phyloP scores from a whole-genome alignment of 495 filamentous ascomycete genomes.

The Aspergillus ostianus region DNA sequence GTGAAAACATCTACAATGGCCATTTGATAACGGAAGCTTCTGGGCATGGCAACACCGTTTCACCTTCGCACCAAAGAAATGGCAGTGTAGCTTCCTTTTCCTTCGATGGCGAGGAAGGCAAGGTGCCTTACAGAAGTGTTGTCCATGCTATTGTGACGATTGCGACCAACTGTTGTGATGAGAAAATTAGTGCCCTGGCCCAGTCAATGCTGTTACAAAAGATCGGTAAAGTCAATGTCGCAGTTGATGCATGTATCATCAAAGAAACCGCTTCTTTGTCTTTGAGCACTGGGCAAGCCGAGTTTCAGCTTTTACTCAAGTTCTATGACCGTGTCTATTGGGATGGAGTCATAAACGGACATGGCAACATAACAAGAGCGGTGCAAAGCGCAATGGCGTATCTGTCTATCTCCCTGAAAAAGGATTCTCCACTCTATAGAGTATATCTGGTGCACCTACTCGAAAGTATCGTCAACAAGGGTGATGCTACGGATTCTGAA shows the following conservation, averaged over 20 bases:
- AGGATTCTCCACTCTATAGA: slow-evolving; percentile 67
- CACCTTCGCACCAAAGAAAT: slow-evolving; percentile 50
- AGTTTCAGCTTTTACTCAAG: slow-evolving; percentile 82
- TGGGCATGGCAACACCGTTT: slow-evolving; percentile 27
- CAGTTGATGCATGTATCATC: slow-evolving; percentile 80
- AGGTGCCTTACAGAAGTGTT: slow-evolving; percentile 70
- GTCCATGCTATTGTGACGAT: slow-evolving; percentile 88
- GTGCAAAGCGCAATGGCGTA: slow-evolving; percentile 66
- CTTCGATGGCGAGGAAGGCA: slow-evolving; percentile 70
- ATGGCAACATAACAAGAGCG: slow-evolving; percentile 39
- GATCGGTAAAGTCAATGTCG: slow-evolving; percentile 72
- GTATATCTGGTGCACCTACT: slow-evolving; percentile 81
- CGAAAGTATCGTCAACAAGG: slow-evolving; percentile 84
- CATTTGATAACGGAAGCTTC: slow-evolving; percentile 26
- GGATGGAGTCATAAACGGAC: slow-evolving; percentile 65
- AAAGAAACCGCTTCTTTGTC: slow-evolving; percentile 77
- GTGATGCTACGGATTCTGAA: slow-evolving; percentile 60
- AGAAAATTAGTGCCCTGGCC: slow-evolving; percentile 91
- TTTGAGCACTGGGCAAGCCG: slow-evolving; percentile 65
- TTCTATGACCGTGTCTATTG: slow-evolving; percentile 72
- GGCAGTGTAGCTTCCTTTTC: slow-evolving; percentile 78
- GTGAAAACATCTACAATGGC: slow-evolving; percentile 34
- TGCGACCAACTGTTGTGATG: slow-evolving; percentile 74
- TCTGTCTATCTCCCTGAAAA: slow-evolving; percentile 66
- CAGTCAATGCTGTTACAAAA: slow-evolving; percentile 95